Evolutionary conservation across 441 rosid genomes (phyloP).

Genomic region (Macaranga tanarius): DNA sequence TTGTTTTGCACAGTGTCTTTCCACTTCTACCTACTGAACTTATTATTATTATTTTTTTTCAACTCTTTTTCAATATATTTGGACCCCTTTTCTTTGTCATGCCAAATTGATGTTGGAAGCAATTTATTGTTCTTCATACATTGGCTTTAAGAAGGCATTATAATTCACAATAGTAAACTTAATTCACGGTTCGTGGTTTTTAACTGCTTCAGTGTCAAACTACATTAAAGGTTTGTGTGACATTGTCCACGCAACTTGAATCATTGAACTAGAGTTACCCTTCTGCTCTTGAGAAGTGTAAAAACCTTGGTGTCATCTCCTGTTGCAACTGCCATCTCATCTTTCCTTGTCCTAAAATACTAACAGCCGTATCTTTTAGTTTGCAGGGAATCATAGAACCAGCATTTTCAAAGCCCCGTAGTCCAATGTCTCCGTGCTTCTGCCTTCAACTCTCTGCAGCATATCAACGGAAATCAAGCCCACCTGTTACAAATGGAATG

Average conservation of each 20-base stretch:
- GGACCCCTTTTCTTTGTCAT: not conserved
- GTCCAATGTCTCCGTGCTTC: conserved; percentile 73
- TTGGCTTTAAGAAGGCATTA: not conserved
- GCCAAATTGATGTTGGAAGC: not conserved
- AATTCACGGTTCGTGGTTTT: not conserved
- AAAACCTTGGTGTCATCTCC: not conserved
- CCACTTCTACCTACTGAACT: too few species aligned
- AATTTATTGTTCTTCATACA: not conserved
- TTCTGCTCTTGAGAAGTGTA: not conserved
- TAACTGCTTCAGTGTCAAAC: not conserved
- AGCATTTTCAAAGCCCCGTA: conserved; percentile 76
- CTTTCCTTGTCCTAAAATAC: not conserved
- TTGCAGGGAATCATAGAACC: conserved; percentile 79
- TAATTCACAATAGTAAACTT: not conserved
- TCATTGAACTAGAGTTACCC: not conserved
- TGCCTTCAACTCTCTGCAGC: conserved; percentile 71
- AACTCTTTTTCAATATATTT: not conserved
- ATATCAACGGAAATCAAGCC: conserved; percentile 55
- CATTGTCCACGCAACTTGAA: not conserved
- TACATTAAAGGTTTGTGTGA: not conserved
- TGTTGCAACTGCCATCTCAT: not conserved
- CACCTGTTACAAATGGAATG: conserved; percentile 62
- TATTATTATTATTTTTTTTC: not conserved
- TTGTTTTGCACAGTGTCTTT: not conserved
- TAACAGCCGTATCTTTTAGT: conserved; percentile 17